Conservation (phyloP, 805 yeast genomes). For the Metschnikowia aberdeeniae region DNA sequence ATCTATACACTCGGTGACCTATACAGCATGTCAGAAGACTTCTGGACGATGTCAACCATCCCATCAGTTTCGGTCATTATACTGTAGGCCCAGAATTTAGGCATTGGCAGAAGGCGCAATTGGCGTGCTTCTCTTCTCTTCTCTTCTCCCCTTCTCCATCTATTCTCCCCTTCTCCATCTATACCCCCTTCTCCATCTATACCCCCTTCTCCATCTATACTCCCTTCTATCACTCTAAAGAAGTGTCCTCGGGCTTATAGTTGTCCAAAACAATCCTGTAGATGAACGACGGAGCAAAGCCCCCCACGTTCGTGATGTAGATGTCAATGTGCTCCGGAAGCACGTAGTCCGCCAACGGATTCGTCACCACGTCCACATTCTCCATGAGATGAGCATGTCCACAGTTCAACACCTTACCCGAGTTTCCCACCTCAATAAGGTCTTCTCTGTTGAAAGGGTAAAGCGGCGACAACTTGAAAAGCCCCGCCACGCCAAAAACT, state of each 20-base stretch:
- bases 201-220: too few species aligned
- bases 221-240: conserved; percentile 16
- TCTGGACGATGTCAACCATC: too few species aligned
- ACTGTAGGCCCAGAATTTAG: too few species aligned
- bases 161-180: too few species aligned
- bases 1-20: too few species aligned
- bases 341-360: conserved; percentile 86
- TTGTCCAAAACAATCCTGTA: conserved; percentile 94
- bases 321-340: conserved; percentile 94
- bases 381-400: conserved; percentile 67
- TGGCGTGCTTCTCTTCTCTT: too few species aligned
- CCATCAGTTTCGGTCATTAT: too few species aligned
- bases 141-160: too few species aligned
- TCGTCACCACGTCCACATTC: conserved; percentile 68
- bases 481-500: conserved; percentile 90
- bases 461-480: conserved; percentile 86
- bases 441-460: conserved; percentile 87
- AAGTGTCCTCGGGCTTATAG: conserved; percentile 80
- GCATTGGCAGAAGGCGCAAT: too few species aligned
- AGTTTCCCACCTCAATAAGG: conserved; percentile 85
- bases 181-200: too few species aligned
- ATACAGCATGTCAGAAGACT: too few species aligned
- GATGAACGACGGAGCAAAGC: conserved; percentile 92
- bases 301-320: conserved; percentile 92
- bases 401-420: conserved; percentile 82